Evolutionary conservation across 306 rosid species (phyloP), one percentile per base, ranked within the genome.

Genomic region (Corylus heterophylla): DNA sequence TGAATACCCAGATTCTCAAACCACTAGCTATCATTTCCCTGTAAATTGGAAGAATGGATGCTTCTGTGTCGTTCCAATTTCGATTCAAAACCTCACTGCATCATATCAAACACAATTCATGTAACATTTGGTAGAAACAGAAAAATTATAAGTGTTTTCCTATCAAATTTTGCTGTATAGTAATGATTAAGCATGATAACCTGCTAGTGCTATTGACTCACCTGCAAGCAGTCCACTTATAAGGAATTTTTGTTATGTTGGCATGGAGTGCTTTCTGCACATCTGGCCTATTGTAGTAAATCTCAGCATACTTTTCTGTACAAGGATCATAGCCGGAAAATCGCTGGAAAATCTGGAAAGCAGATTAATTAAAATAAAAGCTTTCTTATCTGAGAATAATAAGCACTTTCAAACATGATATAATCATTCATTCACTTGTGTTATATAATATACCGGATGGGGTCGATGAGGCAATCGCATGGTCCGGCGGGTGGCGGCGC

Each of bases 191-290:
- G 25, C 49, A 45, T 45, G 49, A 45, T 45, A 45, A 4, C 35
- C 35, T 31, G 2, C 35, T 31, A 2, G 35, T 8, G 51, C 16
- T 37, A 44, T 17, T 39, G 45, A 68, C 81, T 77, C 45, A 93
- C 99, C 90, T 93, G 91, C 99, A 95, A 82, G 99, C 94, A 64
- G 99, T 95, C 99, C 99, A 95, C 72, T 76, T 95, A 51, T 95
- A 95, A 39, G 98, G 82, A 83, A 95, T 95, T 35, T 77, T 78
- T 0, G 99, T 95, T 48, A 67, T 69, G 85, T 95, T 95, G 35
- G 99, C 99, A 86, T 95, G 98, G 20, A 95, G 88, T 20, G 99
- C 99, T 81, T 84, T 89, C 83, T 95, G 99, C 69, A 95, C 99
- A 75, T 95, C 98, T 4, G 90, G 87, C 69, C 96, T 89, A 20